phyloP scores from a whole-genome alignment of 164 flowering plant species.

The Umbellularia californica region DNA sequence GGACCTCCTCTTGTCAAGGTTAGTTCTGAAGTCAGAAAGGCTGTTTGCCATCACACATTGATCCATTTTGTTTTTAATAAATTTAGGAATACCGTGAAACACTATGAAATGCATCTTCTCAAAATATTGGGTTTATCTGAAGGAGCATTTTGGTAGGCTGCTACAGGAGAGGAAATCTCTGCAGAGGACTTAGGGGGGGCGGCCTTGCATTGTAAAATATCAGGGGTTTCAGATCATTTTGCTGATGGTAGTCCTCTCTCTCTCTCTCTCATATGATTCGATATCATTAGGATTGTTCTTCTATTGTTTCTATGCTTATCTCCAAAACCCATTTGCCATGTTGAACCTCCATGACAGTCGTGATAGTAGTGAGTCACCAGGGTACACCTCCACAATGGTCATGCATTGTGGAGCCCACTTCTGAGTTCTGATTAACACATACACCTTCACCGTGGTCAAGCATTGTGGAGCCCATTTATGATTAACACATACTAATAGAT shows the following conservation, averaged over 20 bases:
- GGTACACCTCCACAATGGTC: no score
- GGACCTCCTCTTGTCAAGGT: conserved; percentile 99
- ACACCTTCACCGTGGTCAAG: no score
- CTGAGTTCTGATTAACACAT: no score
- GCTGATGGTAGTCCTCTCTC: conserved; percentile 61
- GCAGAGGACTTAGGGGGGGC: conserved; percentile 98
- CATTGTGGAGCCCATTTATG: no score
- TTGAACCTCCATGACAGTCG: background rate
- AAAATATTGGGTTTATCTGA: conserved; percentile 28
- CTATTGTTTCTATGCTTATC: background rate
- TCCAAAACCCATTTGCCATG: background rate
- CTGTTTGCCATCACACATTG: background rate
- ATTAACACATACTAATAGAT: no score
- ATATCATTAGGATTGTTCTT: background rate
- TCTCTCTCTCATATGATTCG: background rate
- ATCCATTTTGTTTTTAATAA: background rate
- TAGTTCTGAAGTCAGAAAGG: conserved; percentile 20
- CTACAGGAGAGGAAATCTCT: conserved; percentile 96
- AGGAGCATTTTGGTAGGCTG: conserved; percentile 69
- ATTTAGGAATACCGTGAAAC: background rate
- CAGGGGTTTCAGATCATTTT: conserved; percentile 95
- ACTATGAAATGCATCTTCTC: conserved; percentile 12
- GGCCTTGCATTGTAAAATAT: conserved; percentile 78
- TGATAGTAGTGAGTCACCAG: no score
- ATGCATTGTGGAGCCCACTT: no score